These are phyloP conservation scores for Backusella mclennaniae DNA, from an alignment of 192 early-diverging fungal species.

Conservation along the genomic window DNA sequence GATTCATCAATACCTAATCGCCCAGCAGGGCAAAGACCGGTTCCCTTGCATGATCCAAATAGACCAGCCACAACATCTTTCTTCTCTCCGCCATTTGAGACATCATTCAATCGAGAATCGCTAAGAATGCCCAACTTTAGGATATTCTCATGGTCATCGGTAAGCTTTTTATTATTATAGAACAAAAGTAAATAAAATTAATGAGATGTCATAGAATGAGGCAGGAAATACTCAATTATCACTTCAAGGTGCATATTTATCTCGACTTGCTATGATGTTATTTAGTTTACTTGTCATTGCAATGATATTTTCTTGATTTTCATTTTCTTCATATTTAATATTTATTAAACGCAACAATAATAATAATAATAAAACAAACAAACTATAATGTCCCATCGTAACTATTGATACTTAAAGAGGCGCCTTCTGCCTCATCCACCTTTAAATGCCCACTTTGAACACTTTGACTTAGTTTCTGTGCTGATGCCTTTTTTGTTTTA, in stretches of 20 bases:
- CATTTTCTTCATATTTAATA: not conserved
- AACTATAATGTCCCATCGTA: constrained; percentile 8
- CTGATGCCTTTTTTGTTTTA: constrained; percentile 19
- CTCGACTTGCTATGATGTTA: not conserved
- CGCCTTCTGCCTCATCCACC: constrained; percentile 30
- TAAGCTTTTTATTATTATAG: constrained; percentile 22
- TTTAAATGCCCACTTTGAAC: constrained; percentile 30
- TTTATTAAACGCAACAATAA: not conserved
- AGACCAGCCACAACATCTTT: constrained; percentile 36
- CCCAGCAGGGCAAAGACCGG: constrained; percentile 75
- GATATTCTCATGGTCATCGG: constrained; percentile 43
- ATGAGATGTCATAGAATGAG: not conserved
- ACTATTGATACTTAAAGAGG: constrained; percentile 17
- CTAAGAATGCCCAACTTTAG: constrained; percentile 71
- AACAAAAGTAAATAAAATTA: not conserved
- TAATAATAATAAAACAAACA: not conserved
- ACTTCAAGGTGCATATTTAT: not conserved
- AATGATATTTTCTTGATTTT: constrained; percentile 11
- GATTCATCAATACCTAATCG: constrained; percentile 59
- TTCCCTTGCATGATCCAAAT: constrained; percentile 57
- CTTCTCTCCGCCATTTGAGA: constrained; percentile 26
- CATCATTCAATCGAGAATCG: constrained; percentile 43
- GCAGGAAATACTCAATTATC: not conserved
- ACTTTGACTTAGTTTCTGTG: constrained; percentile 38
- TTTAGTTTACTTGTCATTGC: constrained; percentile 4